Conservation (phyloP, 495 filamentous ascomycete genomes). For the Podospora comata region DNA sequence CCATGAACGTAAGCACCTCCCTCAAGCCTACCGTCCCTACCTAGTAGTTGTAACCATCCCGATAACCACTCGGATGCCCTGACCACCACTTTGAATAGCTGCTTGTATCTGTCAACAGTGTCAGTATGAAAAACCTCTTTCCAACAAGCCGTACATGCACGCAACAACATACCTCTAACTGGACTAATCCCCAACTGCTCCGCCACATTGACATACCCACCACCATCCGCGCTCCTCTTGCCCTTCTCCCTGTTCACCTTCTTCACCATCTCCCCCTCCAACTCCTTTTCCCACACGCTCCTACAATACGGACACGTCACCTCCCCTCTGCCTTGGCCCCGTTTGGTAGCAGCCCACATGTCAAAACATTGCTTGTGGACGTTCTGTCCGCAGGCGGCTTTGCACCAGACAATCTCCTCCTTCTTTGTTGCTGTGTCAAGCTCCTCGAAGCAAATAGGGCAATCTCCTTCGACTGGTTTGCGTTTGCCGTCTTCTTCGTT, state of each 20-base stretch:
- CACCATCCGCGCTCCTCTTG: conserved; percentile 39
- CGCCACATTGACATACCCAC: conserved; percentile 66
- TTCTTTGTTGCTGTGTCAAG: conserved; percentile 46
- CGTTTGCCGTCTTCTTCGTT: conserved; percentile 33
- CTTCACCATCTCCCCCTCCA: conserved; percentile 48
- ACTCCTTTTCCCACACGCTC: conserved; percentile 56
- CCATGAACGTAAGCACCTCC: background rate
- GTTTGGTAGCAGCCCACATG: conserved; percentile 62
- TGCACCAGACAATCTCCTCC: conserved; percentile 67
- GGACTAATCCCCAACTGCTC: conserved; percentile 58
- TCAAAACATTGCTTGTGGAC: conserved; percentile 71
- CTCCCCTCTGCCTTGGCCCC: conserved; percentile 27
- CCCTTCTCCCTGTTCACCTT: conserved; percentile 42
- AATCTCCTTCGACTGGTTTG: conserved; percentile 64
- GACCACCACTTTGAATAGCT: conserved; percentile 29
- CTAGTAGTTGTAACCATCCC: conserved; percentile 10
- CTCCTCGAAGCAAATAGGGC: conserved; percentile 74
- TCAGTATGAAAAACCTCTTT: background rate
- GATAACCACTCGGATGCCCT: conserved; percentile 18
- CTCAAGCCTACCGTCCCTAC: background rate
- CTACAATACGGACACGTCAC: conserved; percentile 65
- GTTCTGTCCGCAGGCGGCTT: conserved; percentile 72
- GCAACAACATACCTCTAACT: conserved; percentile 43
- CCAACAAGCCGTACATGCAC: background rate
- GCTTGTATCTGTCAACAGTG: conserved; percentile 17